phyloP scores from a whole-genome alignment of 1,284 basidiomycete species.

The Amylostereum areolatum region DNA sequence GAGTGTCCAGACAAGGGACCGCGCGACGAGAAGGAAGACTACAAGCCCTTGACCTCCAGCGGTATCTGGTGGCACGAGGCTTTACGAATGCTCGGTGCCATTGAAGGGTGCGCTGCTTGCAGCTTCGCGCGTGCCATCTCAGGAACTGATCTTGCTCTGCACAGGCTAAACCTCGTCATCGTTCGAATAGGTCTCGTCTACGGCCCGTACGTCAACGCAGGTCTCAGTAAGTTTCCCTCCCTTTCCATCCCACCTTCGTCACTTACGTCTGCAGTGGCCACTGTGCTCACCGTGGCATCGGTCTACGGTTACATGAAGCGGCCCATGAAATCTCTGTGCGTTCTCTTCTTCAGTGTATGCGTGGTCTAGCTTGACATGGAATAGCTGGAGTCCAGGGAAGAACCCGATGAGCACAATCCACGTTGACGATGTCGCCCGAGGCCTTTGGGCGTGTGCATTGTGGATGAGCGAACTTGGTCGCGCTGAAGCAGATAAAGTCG shows the following conservation, averaged over 20 bases:
- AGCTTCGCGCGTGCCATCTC: constrained; percentile 4
- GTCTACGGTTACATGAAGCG: constrained; percentile 81
- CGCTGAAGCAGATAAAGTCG: constrained; percentile 52
- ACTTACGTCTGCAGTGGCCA: constrained; percentile 35
- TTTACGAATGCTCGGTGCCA: constrained; percentile 68
- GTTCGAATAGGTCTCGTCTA: constrained; percentile 68
- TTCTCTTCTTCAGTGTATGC: constrained; percentile 9
- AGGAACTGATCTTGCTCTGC: neutral
- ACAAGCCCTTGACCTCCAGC: constrained; percentile 66
- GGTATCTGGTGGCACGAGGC: constrained; percentile 92
- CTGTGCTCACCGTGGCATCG: constrained; percentile 71
- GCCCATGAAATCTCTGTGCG: constrained; percentile 83
- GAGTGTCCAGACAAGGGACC: constrained; percentile 64
- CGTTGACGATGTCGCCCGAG: constrained; percentile 70
- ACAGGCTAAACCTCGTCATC: constrained; percentile 76
- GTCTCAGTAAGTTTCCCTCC: constrained; percentile 42
- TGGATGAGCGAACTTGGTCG: constrained; percentile 68
- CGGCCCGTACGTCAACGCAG: constrained; percentile 70
- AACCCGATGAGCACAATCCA: constrained; percentile 80
- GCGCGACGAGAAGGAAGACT: constrained; percentile 69
- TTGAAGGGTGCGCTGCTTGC: constrained; percentile 49
- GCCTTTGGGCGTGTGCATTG: constrained; percentile 65
- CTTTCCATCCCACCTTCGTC: constrained; percentile 2
- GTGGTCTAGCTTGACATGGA: constrained; percentile 11
- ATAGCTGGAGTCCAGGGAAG: constrained; percentile 72